phyloP scores from a whole-genome alignment of 768 basidiomycete genomes.

The Megacollybia marginata region DNA sequence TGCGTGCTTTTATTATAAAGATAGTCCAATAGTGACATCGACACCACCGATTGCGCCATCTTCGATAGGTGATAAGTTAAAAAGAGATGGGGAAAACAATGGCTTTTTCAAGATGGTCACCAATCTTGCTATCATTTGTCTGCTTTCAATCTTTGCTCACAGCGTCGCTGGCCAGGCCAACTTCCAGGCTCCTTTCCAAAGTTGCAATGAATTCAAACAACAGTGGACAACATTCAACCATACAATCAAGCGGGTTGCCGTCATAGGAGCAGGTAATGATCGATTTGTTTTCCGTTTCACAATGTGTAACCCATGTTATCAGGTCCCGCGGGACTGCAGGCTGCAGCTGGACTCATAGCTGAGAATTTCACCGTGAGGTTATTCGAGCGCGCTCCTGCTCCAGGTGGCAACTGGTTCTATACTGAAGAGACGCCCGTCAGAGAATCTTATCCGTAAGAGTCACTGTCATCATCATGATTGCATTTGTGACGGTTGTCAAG shows the following conservation, averaged over 20 bases:
- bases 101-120: too few species aligned
- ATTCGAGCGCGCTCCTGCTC: conserved; percentile 13
- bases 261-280: conserved; percentile 4
- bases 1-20: too few species aligned
- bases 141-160: too few species aligned
- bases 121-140: too few species aligned
- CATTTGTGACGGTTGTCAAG: neutral
- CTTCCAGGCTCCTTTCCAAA: too few species aligned
- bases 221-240: conserved; percentile 4
- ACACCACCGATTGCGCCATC: too few species aligned
- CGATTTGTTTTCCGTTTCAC: neutral
- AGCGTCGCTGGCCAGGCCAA: too few species aligned
- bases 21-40: too few species aligned
- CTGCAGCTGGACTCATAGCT: conserved; percentile 4
- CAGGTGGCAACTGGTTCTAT: conserved; percentile 15
- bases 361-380: conserved; percentile 9
- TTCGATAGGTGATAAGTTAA: too few species aligned
- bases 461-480: neutral
- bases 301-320: neutral
- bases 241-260: conserved; percentile 5
- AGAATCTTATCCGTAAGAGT: conserved; percentile 13
- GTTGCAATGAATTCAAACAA: too few species aligned
- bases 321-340: conserved; percentile 11
- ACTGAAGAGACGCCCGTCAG: conserved; percentile 9
- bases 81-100: too few species aligned